Percentiles rank a stretch among this genome's conserved stretches.
phyloP scores from a whole-genome alignment of 2,329 filamentous ascomycete genomes.

The Hansfordia pulvinata region DNA sequence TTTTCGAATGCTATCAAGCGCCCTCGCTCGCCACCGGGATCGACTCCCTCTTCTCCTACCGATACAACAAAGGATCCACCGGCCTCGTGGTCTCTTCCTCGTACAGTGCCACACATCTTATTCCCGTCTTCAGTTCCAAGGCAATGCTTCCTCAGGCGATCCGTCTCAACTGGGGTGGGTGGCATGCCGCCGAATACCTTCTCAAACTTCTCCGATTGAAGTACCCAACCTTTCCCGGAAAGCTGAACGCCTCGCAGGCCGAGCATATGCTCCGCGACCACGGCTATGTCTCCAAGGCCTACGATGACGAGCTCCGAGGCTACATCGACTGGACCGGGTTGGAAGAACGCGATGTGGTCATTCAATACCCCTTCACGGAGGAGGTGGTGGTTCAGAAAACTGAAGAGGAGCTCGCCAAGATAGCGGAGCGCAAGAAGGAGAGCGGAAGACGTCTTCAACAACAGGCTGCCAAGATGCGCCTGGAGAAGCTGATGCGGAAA shows the following conservation, averaged over 20 bases:
- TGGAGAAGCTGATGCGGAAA: conserved; percentile 91
- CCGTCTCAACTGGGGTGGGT: conserved; percentile 87
- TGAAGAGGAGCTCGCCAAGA: conserved; percentile 79
- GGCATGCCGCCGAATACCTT: conserved; percentile 80
- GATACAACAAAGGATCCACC: conserved; percentile 76
- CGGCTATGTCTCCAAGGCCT: conserved; percentile 78
- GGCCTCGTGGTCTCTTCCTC: conserved; percentile 86
- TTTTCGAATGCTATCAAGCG: conserved; percentile 91
- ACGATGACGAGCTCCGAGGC: conserved; percentile 59
- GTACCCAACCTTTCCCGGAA: conserved; percentile 79
- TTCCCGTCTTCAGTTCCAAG: conserved; percentile 81
- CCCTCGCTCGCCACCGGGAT: conserved; percentile 88
- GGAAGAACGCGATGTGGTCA: conserved; percentile 75
- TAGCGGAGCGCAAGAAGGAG: conserved; percentile 90
- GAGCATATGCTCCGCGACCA: conserved; percentile 80
- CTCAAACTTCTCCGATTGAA: conserved; percentile 82
- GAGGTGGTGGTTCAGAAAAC: conserved; percentile 84
- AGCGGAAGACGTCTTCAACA: conserved; percentile 84
- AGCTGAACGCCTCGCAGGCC: conserved; percentile 74
- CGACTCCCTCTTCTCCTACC: conserved; percentile 92
- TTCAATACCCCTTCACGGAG: conserved; percentile 91
- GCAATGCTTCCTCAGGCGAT: conserved; percentile 75
- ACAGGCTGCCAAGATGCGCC: conserved; percentile 91
- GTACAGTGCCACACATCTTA: conserved; percentile 87
- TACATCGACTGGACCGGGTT: conserved; percentile 87